phyloP scores from a whole-genome alignment of 2,329 filamentous ascomycete species.

The Aspergillus sp. region DNA sequence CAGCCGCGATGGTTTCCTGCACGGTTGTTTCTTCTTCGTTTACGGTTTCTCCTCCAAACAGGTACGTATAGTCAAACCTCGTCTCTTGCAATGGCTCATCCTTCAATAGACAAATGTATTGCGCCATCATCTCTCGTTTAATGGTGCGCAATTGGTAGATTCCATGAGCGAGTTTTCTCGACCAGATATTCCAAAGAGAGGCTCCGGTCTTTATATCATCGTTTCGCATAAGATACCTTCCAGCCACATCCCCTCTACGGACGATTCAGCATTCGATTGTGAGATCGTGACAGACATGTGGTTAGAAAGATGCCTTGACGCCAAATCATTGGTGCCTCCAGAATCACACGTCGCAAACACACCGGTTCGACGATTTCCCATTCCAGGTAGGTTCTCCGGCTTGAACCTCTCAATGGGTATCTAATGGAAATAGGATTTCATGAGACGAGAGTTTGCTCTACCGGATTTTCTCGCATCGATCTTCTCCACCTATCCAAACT shows the following conservation, averaged over 20 bases:
- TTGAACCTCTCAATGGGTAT: not conserved
- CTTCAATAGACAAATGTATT: slow-evolving; percentile 34
- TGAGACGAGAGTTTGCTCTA: slow-evolving; percentile 71
- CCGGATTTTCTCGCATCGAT: slow-evolving; percentile 80
- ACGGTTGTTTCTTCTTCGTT: slow-evolving; percentile 58
- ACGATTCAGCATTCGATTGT: slow-evolving; percentile 43
- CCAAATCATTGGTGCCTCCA: slow-evolving; percentile 69
- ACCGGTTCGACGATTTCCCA: slow-evolving; percentile 70
- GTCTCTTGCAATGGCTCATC: slow-evolving; percentile 12
- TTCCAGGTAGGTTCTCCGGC: slow-evolving; percentile 47
- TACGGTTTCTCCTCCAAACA: slow-evolving; percentile 59
- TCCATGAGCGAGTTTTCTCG: slow-evolving; percentile 35
- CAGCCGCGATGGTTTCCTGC: slow-evolving; percentile 52
- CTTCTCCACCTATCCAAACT: slow-evolving; percentile 79
- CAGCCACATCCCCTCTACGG: slow-evolving; percentile 36
- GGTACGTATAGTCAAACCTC: slow-evolving; percentile 39
- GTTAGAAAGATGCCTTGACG: slow-evolving; percentile 82
- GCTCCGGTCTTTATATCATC: slow-evolving; percentile 38
- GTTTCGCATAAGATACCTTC: slow-evolving; percentile 39
- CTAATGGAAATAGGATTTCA: slow-evolving; percentile 56
- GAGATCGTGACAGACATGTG: slow-evolving; percentile 82
- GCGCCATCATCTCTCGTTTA: slow-evolving; percentile 40
- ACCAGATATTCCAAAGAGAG: slow-evolving; percentile 33
- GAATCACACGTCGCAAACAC: slow-evolving; percentile 69
- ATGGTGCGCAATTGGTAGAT: slow-evolving; percentile 41